Evolutionary conservation across 1,284 basidiomycete species (phyloP).

Genomic region (Volvariella volvacea): DNA sequence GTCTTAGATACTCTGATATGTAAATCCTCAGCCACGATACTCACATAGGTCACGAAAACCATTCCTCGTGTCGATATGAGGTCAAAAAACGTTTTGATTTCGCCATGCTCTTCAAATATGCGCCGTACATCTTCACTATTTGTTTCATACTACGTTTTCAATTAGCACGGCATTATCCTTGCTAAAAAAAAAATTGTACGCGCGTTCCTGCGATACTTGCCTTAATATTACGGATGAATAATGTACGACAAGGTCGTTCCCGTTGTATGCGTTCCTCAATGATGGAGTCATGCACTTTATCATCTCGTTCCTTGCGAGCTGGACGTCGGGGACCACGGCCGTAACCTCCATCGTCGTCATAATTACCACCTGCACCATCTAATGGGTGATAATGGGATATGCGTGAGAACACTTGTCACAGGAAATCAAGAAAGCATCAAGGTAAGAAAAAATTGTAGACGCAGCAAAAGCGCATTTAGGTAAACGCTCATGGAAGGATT

Average conservation of each 20-base stretch:
- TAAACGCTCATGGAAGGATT: conserved; percentile 18
- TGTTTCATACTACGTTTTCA: conserved; percentile 76
- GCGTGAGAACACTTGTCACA: conserved; percentile 45
- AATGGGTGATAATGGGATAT: conserved; percentile 35
- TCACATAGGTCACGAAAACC: conserved; percentile 96
- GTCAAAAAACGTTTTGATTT: conserved; percentile 96
- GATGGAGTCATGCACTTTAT: conserved; percentile 78
- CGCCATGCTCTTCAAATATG: conserved; percentile 87
- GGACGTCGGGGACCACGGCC: conserved; percentile 44
- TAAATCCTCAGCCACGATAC: conserved; percentile 25
- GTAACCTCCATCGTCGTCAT: conserved; percentile 47
- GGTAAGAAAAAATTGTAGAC: conserved; percentile 36
- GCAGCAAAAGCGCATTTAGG: conserved; percentile 22
- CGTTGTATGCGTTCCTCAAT: conserved; percentile 87
- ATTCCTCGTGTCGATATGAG: conserved; percentile 90
- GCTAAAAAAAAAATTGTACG: background rate
- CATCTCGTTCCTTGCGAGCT: conserved; percentile 65
- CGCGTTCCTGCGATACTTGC: conserved; percentile 45
- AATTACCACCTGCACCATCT: conserved; percentile 51
- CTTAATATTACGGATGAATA: conserved; percentile 97
- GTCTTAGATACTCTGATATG: conserved; percentile 6
- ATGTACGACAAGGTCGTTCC: conserved; percentile 89
- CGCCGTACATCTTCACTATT: conserved; percentile 77
- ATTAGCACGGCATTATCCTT: conserved; percentile 6
- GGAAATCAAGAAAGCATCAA: conserved; percentile 25